phyloP scores from a whole-genome alignment of 352 stramenopile genomes.

The Phytopythium mirpurense region DNA sequence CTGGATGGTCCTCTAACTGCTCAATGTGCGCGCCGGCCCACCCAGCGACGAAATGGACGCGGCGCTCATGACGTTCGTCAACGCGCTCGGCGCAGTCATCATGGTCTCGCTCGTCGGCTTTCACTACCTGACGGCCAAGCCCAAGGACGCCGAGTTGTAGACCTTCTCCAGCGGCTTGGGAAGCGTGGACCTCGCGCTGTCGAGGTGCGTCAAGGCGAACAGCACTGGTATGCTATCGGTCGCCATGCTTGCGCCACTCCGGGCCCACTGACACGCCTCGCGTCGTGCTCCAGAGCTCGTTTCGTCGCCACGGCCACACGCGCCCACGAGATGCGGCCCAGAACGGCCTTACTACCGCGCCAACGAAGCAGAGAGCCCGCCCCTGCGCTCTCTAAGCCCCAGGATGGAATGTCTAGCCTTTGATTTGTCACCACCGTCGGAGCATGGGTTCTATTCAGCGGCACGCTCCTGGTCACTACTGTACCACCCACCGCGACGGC shows the following conservation, averaged over 20 bases:
- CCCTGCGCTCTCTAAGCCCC: too few species aligned
- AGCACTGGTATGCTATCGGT: too few species aligned
- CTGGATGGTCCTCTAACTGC: neutral
- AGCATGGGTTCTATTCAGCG: neutral
- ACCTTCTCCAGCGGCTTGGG: neutral
- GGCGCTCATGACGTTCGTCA: conserved; percentile 86
- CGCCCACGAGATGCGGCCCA: too few species aligned
- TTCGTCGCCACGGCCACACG: too few species aligned
- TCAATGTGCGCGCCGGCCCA: neutral
- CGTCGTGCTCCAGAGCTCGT: too few species aligned
- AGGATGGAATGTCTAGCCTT: neutral
- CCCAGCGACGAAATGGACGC: conserved; percentile 83
- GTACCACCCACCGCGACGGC: neutral
- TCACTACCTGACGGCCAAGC: conserved; percentile 82
- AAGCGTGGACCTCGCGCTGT: neutral
- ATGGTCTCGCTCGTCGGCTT: conserved; percentile 87
- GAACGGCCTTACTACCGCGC: too few species aligned
- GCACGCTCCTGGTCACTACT: neutral
- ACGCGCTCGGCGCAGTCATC: conserved; percentile 81
- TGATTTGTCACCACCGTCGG: too few species aligned
- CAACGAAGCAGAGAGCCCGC: too few species aligned
- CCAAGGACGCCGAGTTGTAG: conserved; percentile 81
- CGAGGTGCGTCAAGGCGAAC: too few species aligned
- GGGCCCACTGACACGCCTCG: too few species aligned
- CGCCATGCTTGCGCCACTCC: too few species aligned